Evolutionary conservation across 768 basidiomycete genomes (phyloP).

Genomic region (Podaxis sp.): DNA sequence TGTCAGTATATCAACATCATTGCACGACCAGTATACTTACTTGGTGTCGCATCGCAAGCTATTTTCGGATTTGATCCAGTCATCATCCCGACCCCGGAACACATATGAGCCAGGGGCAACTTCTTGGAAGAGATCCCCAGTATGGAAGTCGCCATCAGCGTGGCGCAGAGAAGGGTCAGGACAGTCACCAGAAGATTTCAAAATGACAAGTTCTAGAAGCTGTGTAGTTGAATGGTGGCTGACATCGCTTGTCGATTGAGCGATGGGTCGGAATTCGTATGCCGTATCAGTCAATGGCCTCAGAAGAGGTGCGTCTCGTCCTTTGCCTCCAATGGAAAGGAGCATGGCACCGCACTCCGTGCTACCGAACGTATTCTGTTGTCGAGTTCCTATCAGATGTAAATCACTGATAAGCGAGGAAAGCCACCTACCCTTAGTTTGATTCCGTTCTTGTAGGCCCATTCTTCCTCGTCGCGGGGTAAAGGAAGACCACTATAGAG

Average conservation of each 20-base stretch:
- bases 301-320: slow-evolving; percentile 49
- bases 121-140: slow-evolving; percentile 77
- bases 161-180: slow-evolving; percentile 56
- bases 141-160: slow-evolving; percentile 72
- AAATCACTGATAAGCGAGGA: not conserved
- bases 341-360: slow-evolving; percentile 79
- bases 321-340: slow-evolving; percentile 51
- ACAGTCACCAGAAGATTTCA: slow-evolving; percentile 65
- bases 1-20: not conserved
- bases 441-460: slow-evolving; percentile 63
- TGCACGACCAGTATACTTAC: not conserved
- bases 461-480: slow-evolving; percentile 65
- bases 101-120: slow-evolving; percentile 55
- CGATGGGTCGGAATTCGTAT: slow-evolving; percentile 65
- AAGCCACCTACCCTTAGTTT: slow-evolving; percentile 50
- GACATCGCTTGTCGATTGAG: slow-evolving; percentile 34
- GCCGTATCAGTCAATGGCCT: slow-evolving; percentile 54
- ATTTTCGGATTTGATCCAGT: slow-evolving; percentile 83
- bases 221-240: slow-evolving; percentile 53
- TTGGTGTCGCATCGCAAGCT: slow-evolving; percentile 77
- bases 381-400: slow-evolving; percentile 1
- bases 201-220: slow-evolving; percentile 68
- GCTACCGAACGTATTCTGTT: slow-evolving; percentile 74
- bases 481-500: slow-evolving; percentile 66
- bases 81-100: slow-evolving; percentile 73